Evolutionary conservation across 2,329 filamentous ascomycete species (phyloP).

Genomic region (Aspergillus sp.): DNA sequence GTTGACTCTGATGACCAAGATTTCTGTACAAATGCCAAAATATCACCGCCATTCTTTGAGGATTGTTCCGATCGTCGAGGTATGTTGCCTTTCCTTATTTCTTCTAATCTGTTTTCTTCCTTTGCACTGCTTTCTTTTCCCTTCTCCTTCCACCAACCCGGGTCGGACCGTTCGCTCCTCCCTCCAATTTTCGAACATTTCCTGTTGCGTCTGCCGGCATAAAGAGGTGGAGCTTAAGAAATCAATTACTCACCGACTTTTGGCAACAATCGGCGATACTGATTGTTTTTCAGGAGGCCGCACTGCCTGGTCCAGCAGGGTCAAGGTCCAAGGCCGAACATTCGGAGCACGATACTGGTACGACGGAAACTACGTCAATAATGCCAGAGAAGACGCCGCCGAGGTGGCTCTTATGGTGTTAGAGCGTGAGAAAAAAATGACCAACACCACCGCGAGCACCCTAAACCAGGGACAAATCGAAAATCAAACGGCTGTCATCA

Average conservation of each 20-base stretch:
- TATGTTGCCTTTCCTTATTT: constrained; percentile 30
- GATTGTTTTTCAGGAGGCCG: constrained; percentile 59
- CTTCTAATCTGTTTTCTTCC: constrained; percentile 6
- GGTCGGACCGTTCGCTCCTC: neutral
- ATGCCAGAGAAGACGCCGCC: constrained; percentile 85
- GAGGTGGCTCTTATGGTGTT: constrained; percentile 55
- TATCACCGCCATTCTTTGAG: constrained; percentile 56
- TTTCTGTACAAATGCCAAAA: constrained; percentile 50
- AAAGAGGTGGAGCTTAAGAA: constrained; percentile 17
- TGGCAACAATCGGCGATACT: constrained; percentile 18
- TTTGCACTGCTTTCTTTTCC: constrained; percentile 26
- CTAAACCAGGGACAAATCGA: too few relatives aligned
- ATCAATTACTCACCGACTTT: constrained; percentile 28
- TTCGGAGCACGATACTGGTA: constrained; percentile 82
- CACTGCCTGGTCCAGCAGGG: constrained; percentile 81
- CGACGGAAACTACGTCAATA: constrained; percentile 79
- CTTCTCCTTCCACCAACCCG: constrained; percentile 8
- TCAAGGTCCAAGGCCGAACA: constrained; percentile 60
- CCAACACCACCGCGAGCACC: too few relatives aligned
- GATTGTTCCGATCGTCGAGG: constrained; percentile 70
- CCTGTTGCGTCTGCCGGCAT: constrained; percentile 15
- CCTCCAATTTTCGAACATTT: constrained; percentile 1
- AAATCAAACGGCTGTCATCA: constrained; percentile 3
- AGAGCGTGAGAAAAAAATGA: too few relatives aligned
- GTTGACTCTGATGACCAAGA: constrained; percentile 36